A percentile compares a stretch with the other conserved stretches of the same genome.
phyloP scores from a whole-genome alignment of 1,284 basidiomycete genomes.

The Heliocybe sulcata region DNA sequence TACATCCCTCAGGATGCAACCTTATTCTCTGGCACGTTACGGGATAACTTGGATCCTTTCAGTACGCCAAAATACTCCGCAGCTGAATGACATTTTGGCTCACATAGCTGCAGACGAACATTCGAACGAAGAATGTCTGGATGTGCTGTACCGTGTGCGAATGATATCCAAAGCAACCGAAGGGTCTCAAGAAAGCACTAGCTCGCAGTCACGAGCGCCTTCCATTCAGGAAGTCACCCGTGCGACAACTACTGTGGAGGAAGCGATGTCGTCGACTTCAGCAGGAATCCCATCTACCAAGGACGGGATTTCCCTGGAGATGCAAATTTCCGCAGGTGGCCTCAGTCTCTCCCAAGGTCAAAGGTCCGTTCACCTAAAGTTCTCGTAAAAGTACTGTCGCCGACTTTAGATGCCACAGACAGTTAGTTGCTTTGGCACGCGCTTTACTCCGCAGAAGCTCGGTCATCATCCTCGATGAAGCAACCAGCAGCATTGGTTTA shows the following conservation, averaged over 20 bases:
- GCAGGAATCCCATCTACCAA: slow-evolving; percentile 40
- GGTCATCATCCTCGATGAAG: slow-evolving; percentile 82
- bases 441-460: slow-evolving; percentile 71
- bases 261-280: too few species aligned
- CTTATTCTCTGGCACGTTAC: slow-evolving; percentile 80
- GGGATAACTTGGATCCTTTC: slow-evolving; percentile 88
- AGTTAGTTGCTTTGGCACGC: slow-evolving; percentile 70
- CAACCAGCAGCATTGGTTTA: slow-evolving; percentile 72
- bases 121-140: slow-evolving; percentile 70
- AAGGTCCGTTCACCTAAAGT: slow-evolving; percentile 36
- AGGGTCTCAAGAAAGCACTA: slow-evolving; percentile 37
- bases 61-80: slow-evolving; percentile 12
- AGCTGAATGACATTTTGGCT: too few species aligned
- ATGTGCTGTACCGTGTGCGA: slow-evolving; percentile 59
- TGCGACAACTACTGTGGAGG: too few species aligned
- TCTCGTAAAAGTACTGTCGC: too few species aligned
- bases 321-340: slow-evolving; percentile 72
- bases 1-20: slow-evolving; percentile 80
- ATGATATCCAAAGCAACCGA: slow-evolving; percentile 44
- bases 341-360: slow-evolving; percentile 84
- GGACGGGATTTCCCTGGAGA: slow-evolving; percentile 55
- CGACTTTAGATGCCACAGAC: too few species aligned
- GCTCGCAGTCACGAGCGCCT: too few species aligned
- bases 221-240: too few species aligned
- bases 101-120: slow-evolving; percentile 40